Base-by-base conservation (phyloP, 768 basidiomycete species). In the Piloderma croceum region DNA sequence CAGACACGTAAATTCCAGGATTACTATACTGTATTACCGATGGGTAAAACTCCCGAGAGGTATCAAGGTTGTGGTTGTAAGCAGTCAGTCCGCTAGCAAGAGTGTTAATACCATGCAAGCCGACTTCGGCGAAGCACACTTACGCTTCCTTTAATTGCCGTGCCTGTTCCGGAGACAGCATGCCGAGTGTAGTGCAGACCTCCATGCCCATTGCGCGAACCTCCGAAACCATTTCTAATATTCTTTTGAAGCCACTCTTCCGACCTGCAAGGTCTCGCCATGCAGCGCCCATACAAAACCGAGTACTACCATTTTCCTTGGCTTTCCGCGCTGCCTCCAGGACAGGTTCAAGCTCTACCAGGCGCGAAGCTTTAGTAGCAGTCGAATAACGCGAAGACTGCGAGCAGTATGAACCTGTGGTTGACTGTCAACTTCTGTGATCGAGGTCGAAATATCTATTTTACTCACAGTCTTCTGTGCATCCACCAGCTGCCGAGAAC, bases 241-340 rank as follows among this genome's bases (percentile, higher is more conserved):
- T 97, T 52, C 79, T 77, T 59, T 96, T 89, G 49, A 98, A 98
- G 1, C 93, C 92, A 31, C 88, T 75, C 62, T 94, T 96, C 47
- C 90, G 77, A 3, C 94, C 91, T 7, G 86, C 80, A 41, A 97
- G 76, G 58, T 96, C 94, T 48, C 94, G 73, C 94, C 94, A 99
- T 5, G 94, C 94, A 4, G 94, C 93, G 43, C 94, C 94, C 94
- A 97, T 98, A 62, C 94, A 98, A 67, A 98, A 98, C 20, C 94
- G 75, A 15, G 94, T 98, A 59, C 90, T 92, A 24, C 94, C 94
- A 59, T 97, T 98, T 50, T 72, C 93, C 58, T 96, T 98, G 19
- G 94, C 94, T 57, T 85, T 83, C 10, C 89, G 77, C 17, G 94
- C 94, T 21, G 91, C 94, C 53, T 85, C 83, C 7, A 99, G 67